phyloP scores from a whole-genome alignment of 1,284 basidiomycete species.

The Tilletiaria anomala region DNA sequence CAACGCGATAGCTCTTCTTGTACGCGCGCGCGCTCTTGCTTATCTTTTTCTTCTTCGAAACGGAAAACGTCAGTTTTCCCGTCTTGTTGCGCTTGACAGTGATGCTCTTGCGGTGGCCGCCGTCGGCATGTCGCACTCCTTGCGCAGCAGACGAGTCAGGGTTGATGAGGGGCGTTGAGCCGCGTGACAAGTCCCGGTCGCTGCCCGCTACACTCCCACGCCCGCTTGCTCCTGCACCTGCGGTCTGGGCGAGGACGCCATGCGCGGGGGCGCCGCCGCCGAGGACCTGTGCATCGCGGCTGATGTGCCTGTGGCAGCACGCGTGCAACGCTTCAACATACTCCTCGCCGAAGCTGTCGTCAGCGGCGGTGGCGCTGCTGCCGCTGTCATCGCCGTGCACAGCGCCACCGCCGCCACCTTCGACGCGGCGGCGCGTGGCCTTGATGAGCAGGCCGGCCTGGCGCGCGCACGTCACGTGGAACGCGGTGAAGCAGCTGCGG shows the following conservation, averaged over 20 bases:
- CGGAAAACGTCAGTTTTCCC: too few species aligned
- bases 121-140: background rate
- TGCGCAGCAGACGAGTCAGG: too few species aligned
- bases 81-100: slow-evolving; percentile 8
- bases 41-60: too few species aligned
- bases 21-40: slow-evolving; percentile 46
- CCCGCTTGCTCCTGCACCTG: too few species aligned
- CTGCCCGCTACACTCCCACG: too few species aligned
- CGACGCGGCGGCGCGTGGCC: slow-evolving; percentile 16
- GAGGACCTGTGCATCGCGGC: too few species aligned
- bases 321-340: slow-evolving; percentile 15
- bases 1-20: slow-evolving; percentile 45
- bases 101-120: background rate
- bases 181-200: too few species aligned
- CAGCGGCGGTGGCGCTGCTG: too few species aligned
- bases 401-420: slow-evolving; percentile 6
- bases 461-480: slow-evolving; percentile 87
- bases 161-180: too few species aligned
- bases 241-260: too few species aligned
- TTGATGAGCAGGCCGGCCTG: slow-evolving; percentile 27
- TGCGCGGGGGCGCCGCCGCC: too few species aligned
- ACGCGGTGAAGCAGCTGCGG: slow-evolving; percentile 76
- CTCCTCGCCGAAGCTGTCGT: background rate
- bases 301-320: slow-evolving; percentile 34
- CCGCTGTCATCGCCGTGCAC: slow-evolving; percentile 11